A percentile compares a stretch with the other conserved stretches of the same genome.
Evolutionary conservation across 805 yeast genomes (phyloP).

Genomic region (Wickerhamomyces bisporus): DNA sequence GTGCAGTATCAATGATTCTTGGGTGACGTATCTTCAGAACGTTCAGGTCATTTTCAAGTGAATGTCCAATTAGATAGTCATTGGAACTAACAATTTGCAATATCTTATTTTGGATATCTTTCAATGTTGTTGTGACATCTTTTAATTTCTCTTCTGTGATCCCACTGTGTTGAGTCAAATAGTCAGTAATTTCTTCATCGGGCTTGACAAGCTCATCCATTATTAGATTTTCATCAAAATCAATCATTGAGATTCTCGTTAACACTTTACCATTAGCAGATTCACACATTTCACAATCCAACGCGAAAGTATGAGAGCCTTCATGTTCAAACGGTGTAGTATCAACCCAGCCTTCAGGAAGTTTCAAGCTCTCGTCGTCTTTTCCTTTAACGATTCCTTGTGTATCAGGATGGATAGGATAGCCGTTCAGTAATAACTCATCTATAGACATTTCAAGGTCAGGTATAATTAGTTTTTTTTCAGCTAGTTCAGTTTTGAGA

Average conservation of each 20-base stretch:
- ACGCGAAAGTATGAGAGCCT: slow-evolving; percentile 63
- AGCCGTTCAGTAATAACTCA: slow-evolving; percentile 44
- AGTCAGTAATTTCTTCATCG: slow-evolving; percentile 64
- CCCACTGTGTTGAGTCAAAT: slow-evolving; percentile 81
- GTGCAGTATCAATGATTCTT: slow-evolving; percentile 72
- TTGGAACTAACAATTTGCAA: slow-evolving; percentile 39
- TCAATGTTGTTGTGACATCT: slow-evolving; percentile 56
- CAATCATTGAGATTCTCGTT: slow-evolving; percentile 72
- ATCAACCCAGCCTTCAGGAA: slow-evolving; percentile 42
- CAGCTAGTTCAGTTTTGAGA: slow-evolving; percentile 25
- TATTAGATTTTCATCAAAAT: slow-evolving; percentile 53
- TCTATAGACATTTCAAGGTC: slow-evolving; percentile 49
- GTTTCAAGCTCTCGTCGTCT: slow-evolving; percentile 5
- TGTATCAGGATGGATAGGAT: slow-evolving; percentile 54
- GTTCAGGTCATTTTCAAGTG: slow-evolving; percentile 75
- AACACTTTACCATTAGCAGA: slow-evolving; percentile 58
- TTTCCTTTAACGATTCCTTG: slow-evolving; percentile 10
- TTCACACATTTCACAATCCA: slow-evolving; percentile 94
- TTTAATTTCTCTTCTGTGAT: slow-evolving; percentile 66
- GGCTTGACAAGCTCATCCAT: slow-evolving; percentile 81
- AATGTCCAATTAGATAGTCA: slow-evolving; percentile 84
- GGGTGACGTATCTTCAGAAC: slow-evolving; percentile 72
- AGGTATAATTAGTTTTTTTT: slow-evolving; percentile 35
- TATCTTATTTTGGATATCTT: slow-evolving; percentile 63
- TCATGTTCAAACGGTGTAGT: slow-evolving; percentile 50